These are phyloP conservation scores for Gautieria morchelliformis DNA, from an alignment of 768 basidiomycete species.

Conservation along the genomic window DNA sequence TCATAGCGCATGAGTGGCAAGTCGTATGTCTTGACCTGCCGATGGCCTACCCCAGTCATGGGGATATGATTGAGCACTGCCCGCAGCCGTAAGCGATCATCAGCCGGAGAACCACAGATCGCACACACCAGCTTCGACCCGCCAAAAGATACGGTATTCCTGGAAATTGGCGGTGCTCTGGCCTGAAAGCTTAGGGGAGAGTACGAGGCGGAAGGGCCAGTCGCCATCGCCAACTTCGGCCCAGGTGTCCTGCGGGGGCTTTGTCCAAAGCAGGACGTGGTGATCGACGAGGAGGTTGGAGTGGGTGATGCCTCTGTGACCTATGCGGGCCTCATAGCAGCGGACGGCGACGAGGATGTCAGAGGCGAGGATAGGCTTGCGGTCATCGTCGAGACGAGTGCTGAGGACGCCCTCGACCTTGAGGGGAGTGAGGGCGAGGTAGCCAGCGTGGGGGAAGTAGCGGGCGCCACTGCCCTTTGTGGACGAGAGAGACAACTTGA, in stretches of 20 bases:
- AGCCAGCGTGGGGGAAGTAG: constrained; percentile 68
- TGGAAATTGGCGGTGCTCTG: constrained; percentile 61
- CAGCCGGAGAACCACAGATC: constrained; percentile 1
- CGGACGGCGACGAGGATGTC: constrained; percentile 66
- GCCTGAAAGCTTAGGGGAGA: constrained; percentile 43
- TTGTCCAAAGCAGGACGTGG: constrained; percentile 57
- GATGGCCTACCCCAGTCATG: constrained; percentile 54
- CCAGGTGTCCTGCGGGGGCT: constrained; percentile 46
- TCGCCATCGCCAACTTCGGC: constrained; percentile 57
- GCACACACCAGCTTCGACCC: constrained; percentile 67
- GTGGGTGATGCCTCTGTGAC: constrained; percentile 44
- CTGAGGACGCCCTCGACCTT: constrained; percentile 73
- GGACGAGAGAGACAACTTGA: constrained; percentile 58
- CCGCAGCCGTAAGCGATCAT: neutral
- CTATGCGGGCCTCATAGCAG: constrained; percentile 72
- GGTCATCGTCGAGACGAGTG: constrained; percentile 62
- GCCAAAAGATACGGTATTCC: constrained; percentile 74
- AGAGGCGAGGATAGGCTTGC: constrained; percentile 54
- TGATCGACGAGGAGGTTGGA: constrained; percentile 64
- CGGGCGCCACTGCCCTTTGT: constrained; percentile 62
- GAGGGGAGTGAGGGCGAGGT: constrained; percentile 73
- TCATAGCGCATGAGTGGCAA: constrained; percentile 66
- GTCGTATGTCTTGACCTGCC: constrained; percentile 62
- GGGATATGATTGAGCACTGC: constrained; percentile 56
- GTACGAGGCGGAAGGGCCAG: constrained; percentile 57